These are phyloP conservation scores for Pichia deserticola DNA, from an alignment of 805 yeast genomes.

Conservation along the genomic window DNA sequence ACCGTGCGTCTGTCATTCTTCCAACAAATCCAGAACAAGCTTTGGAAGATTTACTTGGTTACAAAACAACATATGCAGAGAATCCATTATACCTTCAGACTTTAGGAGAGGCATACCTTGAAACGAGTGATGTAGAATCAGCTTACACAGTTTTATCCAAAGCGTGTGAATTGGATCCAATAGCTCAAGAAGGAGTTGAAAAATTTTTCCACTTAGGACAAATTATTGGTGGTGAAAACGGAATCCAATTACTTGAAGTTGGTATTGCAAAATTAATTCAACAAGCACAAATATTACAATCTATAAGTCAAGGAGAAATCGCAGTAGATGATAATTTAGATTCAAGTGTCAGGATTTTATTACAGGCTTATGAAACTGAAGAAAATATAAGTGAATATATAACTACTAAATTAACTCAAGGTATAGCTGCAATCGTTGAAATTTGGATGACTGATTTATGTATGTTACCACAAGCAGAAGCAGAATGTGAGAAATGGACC, in stretches of 20 bases:
- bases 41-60: slow-evolving; percentile 38
- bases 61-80: slow-evolving; percentile 29
- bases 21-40: slow-evolving; percentile 47
- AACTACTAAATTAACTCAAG: slow-evolving; percentile 60
- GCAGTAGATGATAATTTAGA: slow-evolving; percentile 11
- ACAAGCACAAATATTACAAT: slow-evolving; percentile 20
- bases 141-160: slow-evolving; percentile 58
- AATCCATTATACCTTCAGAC: slow-evolving; percentile 43
- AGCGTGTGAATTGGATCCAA: slow-evolving; percentile 64
- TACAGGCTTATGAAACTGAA: slow-evolving; percentile 23
- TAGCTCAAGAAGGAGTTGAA: slow-evolving; percentile 61
- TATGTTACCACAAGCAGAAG: slow-evolving; percentile 87
- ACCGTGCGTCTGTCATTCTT: slow-evolving; percentile 36
- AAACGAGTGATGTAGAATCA: slow-evolving; percentile 67
- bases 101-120: slow-evolving; percentile 73
- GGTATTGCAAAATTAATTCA: slow-evolving; percentile 52
- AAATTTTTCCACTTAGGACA: slow-evolving; percentile 90
- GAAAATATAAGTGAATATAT: slow-evolving; percentile 30
- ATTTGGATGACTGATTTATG: slow-evolving; percentile 97
- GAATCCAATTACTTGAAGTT: slow-evolving; percentile 50
- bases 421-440: slow-evolving; percentile 79
- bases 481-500: slow-evolving; percentile 66
- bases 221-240: slow-evolving; percentile 75
- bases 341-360: slow-evolving; percentile 18
- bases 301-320: background rate